Conservation (phyloP, 2,329 filamentous ascomycete genomes). For the Penicillium brasilianum region DNA sequence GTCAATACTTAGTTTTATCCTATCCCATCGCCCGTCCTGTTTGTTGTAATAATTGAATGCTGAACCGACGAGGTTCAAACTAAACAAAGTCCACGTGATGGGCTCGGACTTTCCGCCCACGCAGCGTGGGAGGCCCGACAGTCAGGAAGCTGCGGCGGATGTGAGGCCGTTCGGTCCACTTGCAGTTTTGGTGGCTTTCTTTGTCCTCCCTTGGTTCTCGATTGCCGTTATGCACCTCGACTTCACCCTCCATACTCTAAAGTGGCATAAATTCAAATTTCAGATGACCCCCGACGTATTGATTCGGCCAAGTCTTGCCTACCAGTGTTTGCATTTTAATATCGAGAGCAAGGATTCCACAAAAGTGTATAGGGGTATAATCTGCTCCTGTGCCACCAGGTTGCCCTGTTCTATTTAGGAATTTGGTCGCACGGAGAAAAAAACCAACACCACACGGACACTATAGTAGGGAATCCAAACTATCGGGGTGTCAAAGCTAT, state of each 20-base stretch:
- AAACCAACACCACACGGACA: not conserved
- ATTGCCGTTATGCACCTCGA: not conserved
- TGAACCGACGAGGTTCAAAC: not conserved
- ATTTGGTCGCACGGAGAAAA: constrained; percentile 2
- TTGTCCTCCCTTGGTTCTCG: not conserved
- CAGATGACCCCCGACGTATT: not conserved
- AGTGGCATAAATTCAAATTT: not conserved
- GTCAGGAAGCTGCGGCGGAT: constrained; percentile 42
- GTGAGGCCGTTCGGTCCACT: constrained; percentile 45
- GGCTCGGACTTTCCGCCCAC: constrained; percentile 32
- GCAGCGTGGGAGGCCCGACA: constrained; percentile 40
- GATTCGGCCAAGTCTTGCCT: not conserved
- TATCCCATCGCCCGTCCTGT: not conserved
- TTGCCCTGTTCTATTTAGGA: not conserved
- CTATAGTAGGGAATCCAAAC: constrained; percentile 5
- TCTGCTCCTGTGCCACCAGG: not conserved
- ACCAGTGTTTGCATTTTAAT: not conserved
- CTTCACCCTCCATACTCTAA: not conserved
- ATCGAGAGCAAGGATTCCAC: not conserved
- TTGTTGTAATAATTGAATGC: not conserved
- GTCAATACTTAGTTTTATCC: not conserved
- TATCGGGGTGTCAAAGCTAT: not conserved
- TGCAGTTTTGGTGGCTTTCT: constrained; percentile 6
- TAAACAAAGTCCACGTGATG: constrained; percentile 22
- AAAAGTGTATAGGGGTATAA: not conserved